Evolutionary conservation across 75 land plant genomes (phyloP).

Genomic region (Cunninghamia lanceolata): DNA sequence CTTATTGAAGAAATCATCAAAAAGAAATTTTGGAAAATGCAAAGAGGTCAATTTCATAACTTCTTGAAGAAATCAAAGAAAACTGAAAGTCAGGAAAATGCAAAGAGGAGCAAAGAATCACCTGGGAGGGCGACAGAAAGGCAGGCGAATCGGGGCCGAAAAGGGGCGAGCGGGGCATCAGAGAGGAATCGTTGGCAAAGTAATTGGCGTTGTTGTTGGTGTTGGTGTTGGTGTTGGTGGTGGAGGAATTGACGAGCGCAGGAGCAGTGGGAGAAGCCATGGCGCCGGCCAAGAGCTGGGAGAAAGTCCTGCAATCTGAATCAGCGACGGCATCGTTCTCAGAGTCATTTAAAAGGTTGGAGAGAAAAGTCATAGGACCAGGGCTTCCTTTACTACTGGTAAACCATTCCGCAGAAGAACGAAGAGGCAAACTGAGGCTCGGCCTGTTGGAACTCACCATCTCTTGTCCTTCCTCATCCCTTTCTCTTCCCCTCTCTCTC

Average conservation of each 20-base stretch:
- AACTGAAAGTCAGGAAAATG: not conserved
- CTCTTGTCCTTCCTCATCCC: not conserved
- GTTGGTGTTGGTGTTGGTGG: not conserved
- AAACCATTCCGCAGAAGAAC: constrained; percentile 31
- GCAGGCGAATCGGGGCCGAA: constrained; percentile 76
- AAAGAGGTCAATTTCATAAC: not conserved
- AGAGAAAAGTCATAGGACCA: constrained; percentile 64
- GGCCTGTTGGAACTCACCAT: constrained; percentile 24
- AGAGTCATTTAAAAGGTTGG: constrained; percentile 57
- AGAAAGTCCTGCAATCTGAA: constrained; percentile 65
- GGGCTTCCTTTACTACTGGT: constrained; percentile 43
- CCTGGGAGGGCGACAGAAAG: constrained; percentile 49
- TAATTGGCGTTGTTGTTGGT: not conserved
- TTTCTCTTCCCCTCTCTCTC: not conserved
- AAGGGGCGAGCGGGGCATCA: constrained; percentile 41
- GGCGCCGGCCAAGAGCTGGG: constrained; percentile 86
- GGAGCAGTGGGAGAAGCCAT: constrained; percentile 56
- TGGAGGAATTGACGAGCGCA: not conserved
- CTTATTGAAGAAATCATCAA: not conserved
- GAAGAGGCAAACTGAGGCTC: constrained; percentile 42
- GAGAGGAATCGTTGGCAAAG: not conserved
- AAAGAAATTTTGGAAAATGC: not conserved
- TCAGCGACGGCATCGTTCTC: constrained; percentile 24
- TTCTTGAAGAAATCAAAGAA: not conserved
- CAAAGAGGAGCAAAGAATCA: constrained; percentile 5